These are phyloP conservation scores for Leccinum boreale DNA, from an alignment of 768 basidiomycete species.

Conservation along the genomic window DNA sequence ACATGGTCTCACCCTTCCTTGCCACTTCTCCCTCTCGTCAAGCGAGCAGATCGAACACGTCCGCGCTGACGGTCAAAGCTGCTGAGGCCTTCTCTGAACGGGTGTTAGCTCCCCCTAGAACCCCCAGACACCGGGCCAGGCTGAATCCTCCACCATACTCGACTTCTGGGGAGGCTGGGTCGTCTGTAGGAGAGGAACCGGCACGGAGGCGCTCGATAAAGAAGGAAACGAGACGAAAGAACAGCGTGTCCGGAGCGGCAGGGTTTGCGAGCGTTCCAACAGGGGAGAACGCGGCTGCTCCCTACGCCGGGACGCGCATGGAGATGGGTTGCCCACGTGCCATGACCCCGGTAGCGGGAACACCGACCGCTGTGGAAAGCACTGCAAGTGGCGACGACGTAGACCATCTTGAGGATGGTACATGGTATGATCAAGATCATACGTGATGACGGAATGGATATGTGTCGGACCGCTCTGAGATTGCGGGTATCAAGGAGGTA, in stretches of 20 bases:
- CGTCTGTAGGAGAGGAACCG: neutral
- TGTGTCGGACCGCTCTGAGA: neutral
- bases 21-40: constrained; percentile 4
- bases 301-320: neutral
- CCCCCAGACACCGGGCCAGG: constrained; percentile 9
- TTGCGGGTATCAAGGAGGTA: constrained; percentile 10
- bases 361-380: neutral
- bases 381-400: neutral
- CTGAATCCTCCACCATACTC: constrained; percentile 30
- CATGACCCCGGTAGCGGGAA: neutral
- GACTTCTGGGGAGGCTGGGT: neutral
- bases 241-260: constrained; percentile 7
- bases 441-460: neutral
- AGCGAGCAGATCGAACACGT: neutral
- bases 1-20: constrained; percentile 25
- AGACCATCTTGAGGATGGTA: neutral
- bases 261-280: constrained; percentile 5
- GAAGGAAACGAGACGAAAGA: neutral
- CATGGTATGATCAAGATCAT: neutral
- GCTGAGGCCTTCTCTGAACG: constrained; percentile 5
- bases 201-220: neutral
- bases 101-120: neutral
- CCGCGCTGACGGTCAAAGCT: neutral
- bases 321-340: neutral
- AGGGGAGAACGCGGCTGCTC: neutral